Conservation (phyloP, 1,284 basidiomycete genomes). For the Xerocomus minutiporus region DNA sequence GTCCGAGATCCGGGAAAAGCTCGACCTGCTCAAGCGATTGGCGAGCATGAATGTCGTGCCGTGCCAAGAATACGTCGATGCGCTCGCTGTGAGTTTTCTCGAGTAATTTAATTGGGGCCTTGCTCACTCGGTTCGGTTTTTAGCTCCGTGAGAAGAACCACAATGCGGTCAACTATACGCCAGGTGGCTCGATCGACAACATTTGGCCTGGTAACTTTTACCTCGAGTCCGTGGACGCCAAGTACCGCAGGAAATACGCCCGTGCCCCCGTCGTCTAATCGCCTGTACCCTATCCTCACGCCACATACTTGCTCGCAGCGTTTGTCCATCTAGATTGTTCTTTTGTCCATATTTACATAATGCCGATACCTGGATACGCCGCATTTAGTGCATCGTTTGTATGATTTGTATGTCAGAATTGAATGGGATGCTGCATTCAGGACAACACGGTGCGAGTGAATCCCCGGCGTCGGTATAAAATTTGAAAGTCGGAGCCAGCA, state of each 20-base stretch:
- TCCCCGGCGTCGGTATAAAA: not conserved
- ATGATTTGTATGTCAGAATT: constrained; percentile 5
- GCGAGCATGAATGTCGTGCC: constrained; percentile 88
- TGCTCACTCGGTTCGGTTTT: constrained; percentile 1
- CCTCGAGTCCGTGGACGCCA: constrained; percentile 87
- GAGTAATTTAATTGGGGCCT: not conserved
- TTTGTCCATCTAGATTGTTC: constrained; percentile 13
- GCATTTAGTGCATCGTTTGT: constrained; percentile 8
- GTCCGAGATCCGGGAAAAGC: constrained; percentile 70
- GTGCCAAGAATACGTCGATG: constrained; percentile 79
- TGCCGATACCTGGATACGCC: constrained; percentile 9
- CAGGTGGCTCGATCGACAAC: constrained; percentile 83
- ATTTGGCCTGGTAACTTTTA: constrained; percentile 95
- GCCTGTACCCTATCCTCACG: constrained; percentile 1
- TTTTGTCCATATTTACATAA: not conserved
- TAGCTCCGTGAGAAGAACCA: constrained; percentile 96
- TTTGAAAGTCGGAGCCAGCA: no score
- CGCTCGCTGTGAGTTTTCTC: constrained; percentile 58
- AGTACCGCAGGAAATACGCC: constrained; percentile 88
- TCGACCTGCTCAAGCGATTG: constrained; percentile 77
- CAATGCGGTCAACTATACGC: constrained; percentile 84
- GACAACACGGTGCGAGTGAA: not conserved
- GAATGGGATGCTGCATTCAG: constrained; percentile 1
- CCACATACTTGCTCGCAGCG: not conserved
- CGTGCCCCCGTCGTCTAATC: constrained; percentile 46